Base-by-base conservation (phyloP, 2,329 filamentous ascomycete genomes). In the Ophiocordyceps australis region DNA sequence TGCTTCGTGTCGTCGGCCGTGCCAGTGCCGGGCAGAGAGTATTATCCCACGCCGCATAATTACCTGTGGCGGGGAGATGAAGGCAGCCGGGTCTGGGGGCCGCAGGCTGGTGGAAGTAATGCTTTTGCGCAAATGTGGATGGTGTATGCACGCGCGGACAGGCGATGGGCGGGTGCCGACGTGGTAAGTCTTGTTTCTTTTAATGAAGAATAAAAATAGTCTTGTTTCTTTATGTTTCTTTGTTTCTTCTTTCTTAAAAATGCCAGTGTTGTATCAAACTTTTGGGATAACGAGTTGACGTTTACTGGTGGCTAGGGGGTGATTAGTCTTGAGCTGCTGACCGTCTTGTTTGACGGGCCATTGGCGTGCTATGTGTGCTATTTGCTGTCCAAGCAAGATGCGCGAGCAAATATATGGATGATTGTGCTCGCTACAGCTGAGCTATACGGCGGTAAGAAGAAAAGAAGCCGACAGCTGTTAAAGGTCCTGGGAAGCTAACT, bases 1-100 rank as follows among this genome's bases (percentile, higher is more conserved):
- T 92, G 81, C 58, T 91, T 95, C 64, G 86, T 83, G 62, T 58
- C 55, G 8, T 60, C 51, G 44, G 40, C 59, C 7, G 46, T 52
- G 5, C 30, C 33, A 16, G 30, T 28, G 17, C 33, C 37, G 30
- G 32, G 34, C 5, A 50, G 49, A 29, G 33, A 13, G 45, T 54
- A 28, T 61, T 61, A n/a, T 32, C 55, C 60, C 18, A 59, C 61
- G 15, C 57, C 62, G 6, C 47, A 47, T 28, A 62, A 66, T 35
- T 74, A 56, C 37, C 45, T 74, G 10, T n/a, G n/a, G n/a, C n/a
- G n/a, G n/a, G 61, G 62, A 4, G 42, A 49, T 11, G 47, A 43
- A 4, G 54, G 58, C 28, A 34, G 40, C 11, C 50, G 56, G 24
- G 46, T 68, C 20, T 72, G 68, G 34, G 69, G 70, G 3, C 47